phyloP scores from a whole-genome alignment of 306 rosid genomes.

The Myrica gale region DNA sequence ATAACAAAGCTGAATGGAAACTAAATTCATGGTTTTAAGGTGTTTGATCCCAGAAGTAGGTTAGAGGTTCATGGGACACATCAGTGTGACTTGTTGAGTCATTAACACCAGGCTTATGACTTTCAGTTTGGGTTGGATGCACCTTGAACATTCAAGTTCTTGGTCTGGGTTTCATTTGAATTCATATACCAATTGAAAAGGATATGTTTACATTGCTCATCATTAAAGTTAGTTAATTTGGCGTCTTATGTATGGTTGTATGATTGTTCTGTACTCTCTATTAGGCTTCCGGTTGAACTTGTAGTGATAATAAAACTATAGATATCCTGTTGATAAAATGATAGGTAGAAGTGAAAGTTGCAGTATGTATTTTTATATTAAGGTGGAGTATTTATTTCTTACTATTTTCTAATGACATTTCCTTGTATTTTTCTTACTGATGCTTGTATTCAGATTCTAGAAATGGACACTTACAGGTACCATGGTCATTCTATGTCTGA shows the following conservation, averaged over 20 bases:
- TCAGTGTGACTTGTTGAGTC: not conserved
- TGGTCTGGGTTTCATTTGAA: not conserved
- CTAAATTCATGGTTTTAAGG: not conserved
- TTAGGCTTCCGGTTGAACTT: not conserved
- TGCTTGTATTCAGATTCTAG: conserved; percentile 70
- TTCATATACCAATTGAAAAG: not conserved
- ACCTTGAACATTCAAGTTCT: conserved; percentile 1
- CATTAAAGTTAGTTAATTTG: not conserved
- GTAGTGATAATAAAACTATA: not conserved
- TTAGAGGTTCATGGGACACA: not conserved
- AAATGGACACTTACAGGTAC: conserved; percentile 97
- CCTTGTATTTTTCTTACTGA: conserved; percentile 24
- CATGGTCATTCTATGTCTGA: conserved; percentile 99
- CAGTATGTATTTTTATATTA: not conserved
- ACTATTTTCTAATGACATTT: not conserved
- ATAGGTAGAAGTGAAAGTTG: conserved; percentile 11
- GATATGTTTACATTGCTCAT: not conserved
- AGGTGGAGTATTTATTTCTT: conserved; percentile 7
- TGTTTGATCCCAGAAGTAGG: conserved; percentile 1
- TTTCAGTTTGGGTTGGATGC: not conserved
- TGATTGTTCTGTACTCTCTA: not conserved
- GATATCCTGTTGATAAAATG: not conserved
- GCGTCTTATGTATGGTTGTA: not conserved
- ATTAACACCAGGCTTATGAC: not conserved
- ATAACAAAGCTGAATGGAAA: not conserved